phyloP scores from a whole-genome alignment of 2,329 filamentous ascomycete species.

The Purpureocillium lavendulum region DNA sequence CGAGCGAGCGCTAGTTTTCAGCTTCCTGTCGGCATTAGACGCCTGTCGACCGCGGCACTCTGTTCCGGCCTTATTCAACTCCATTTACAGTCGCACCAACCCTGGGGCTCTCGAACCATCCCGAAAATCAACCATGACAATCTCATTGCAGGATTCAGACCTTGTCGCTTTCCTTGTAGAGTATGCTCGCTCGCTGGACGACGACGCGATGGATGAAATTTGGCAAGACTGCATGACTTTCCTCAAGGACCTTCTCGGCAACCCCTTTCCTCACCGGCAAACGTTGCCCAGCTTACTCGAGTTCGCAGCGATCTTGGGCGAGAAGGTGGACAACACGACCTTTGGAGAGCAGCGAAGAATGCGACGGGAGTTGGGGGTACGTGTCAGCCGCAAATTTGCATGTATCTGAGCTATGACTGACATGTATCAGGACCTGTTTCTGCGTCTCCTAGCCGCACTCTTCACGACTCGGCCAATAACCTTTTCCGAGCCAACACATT shows the following conservation, averaged over 20 bases:
- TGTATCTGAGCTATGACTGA: conserved; percentile 15
- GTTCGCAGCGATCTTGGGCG: conserved; percentile 81
- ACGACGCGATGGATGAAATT: conserved; percentile 97
- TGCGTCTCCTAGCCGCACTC: conserved; percentile 81
- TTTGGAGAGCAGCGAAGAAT: conserved; percentile 92
- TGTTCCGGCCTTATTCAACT: conserved; percentile 90
- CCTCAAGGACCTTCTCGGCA: conserved; percentile 78
- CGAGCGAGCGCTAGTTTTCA: conserved; percentile 61
- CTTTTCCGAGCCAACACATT: conserved; percentile 47
- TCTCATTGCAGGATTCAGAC: conserved; percentile 74
- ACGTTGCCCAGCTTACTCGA: conserved; percentile 79
- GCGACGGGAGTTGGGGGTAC: conserved; percentile 78
- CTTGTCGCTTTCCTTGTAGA: conserved; percentile 83
- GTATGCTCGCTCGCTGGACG: conserved; percentile 83
- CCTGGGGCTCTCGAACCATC: conserved; percentile 68
- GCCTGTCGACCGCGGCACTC: conserved; percentile 85
- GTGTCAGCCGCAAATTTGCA: conserved; percentile 16
- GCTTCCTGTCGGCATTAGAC: conserved; percentile 82
- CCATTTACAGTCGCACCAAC: conserved; percentile 91
- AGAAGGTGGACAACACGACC: conserved; percentile 96
- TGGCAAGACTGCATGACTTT: conserved; percentile 94
- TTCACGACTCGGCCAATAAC: conserved; percentile 82
- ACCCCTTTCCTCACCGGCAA: conserved; percentile 91
- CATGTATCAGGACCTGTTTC: conserved; percentile 66
- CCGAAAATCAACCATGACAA: conserved; percentile 81